Percentiles rank a stretch among this genome's conserved stretches.
Conservation (phyloP, 176 grass and related monocot species). For the Otatea glauca region DNA sequence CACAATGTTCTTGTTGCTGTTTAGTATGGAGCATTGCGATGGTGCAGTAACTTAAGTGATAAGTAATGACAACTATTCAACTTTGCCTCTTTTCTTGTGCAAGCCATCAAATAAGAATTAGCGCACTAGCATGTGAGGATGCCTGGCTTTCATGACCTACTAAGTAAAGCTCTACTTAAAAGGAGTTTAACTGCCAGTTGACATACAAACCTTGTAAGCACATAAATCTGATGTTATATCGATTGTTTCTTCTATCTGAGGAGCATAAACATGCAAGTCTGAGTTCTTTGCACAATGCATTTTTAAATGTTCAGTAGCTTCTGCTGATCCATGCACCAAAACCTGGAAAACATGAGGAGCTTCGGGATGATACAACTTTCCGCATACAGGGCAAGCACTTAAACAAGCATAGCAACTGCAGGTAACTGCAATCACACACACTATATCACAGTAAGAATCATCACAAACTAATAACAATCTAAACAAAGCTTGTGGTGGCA, state of each 20-base stretch:
- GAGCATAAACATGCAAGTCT: slow-evolving; percentile 90
- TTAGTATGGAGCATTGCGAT: not conserved
- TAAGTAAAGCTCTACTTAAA: slow-evolving; percentile 23
- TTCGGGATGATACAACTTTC: slow-evolving; percentile 34
- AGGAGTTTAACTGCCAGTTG: slow-evolving; percentile 14
- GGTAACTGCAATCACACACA: slow-evolving; percentile 25
- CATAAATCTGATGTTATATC: slow-evolving; percentile 99
- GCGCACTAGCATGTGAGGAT: slow-evolving; percentile 11
- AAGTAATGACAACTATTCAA: not conserved
- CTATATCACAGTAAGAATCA: not conserved
- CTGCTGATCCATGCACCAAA: slow-evolving; percentile 92
- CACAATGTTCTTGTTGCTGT: slow-evolving; percentile 1
- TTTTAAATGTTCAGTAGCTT: slow-evolving; percentile 97
- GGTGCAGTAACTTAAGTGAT: slow-evolving; percentile 31
- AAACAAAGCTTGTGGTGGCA: slow-evolving; percentile 19
- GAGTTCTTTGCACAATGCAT: slow-evolving; percentile 85
- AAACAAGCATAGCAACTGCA: slow-evolving; percentile 38
- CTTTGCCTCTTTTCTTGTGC: not conserved
- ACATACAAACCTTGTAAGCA: slow-evolving; percentile 86
- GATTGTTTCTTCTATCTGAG: slow-evolving; percentile 95
- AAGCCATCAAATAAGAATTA: slow-evolving; percentile 36
- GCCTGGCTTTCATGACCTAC: not conserved
- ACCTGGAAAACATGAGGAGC: slow-evolving; percentile 52
- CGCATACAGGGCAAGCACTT: not conserved
- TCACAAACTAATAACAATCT: slow-evolving; percentile 14